Percentiles rank a stretch among this genome's conserved stretches.
phyloP scores from a whole-genome alignment of 2,329 filamentous ascomycete genomes.

The Pseudopithomyces chartarum region DNA sequence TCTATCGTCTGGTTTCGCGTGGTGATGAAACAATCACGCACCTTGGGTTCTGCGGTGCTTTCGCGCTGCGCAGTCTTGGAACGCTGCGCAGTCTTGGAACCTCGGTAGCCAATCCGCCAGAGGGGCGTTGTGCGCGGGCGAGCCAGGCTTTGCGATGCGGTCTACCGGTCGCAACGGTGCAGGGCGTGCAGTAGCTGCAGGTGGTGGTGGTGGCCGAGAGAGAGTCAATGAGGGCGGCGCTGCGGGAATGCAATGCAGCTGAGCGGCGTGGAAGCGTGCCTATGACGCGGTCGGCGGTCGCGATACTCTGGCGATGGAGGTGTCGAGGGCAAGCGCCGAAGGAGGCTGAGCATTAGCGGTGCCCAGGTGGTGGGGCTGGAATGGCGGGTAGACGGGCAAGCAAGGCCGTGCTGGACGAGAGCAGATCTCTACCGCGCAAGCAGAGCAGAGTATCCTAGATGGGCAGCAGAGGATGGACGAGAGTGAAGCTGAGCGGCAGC shows the following conservation, averaged over 20 bases:
- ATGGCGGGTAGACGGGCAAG: too few relatives aligned
- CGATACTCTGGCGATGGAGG: slow-evolving; percentile 10
- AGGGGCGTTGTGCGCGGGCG: slow-evolving; percentile 12
- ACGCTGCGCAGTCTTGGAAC: slow-evolving; percentile 6
- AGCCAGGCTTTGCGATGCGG: slow-evolving; percentile 23
- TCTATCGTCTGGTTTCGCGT: slow-evolving; percentile 1
- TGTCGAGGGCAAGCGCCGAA: neutral
- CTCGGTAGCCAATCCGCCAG: slow-evolving; percentile 14
- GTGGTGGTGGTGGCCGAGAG: slow-evolving; percentile 1
- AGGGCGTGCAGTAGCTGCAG: slow-evolving; percentile 5
- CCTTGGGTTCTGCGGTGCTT: slow-evolving; percentile 24
- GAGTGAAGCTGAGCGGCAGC: too few relatives aligned
- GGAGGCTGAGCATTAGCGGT: slow-evolving; percentile 4
- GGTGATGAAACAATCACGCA: slow-evolving; percentile 19
- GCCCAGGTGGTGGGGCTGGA: too few relatives aligned
- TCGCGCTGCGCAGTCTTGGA: slow-evolving; percentile 14
- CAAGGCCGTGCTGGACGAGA: too few relatives aligned
- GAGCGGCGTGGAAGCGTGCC: slow-evolving; percentile 1
- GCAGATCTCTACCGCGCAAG: too few relatives aligned
- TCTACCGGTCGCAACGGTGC: slow-evolving; percentile 9
- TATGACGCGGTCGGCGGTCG: neutral
- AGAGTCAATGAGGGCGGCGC: neutral
- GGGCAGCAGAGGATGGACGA: too few relatives aligned
- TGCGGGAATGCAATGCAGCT: slow-evolving; percentile 6
- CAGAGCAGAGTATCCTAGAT: too few relatives aligned